A percentile compares a stretch with the other conserved stretches of the same genome.
phyloP scores from a whole-genome alignment of 768 basidiomycete species.

The Amanita subjunquillea region DNA sequence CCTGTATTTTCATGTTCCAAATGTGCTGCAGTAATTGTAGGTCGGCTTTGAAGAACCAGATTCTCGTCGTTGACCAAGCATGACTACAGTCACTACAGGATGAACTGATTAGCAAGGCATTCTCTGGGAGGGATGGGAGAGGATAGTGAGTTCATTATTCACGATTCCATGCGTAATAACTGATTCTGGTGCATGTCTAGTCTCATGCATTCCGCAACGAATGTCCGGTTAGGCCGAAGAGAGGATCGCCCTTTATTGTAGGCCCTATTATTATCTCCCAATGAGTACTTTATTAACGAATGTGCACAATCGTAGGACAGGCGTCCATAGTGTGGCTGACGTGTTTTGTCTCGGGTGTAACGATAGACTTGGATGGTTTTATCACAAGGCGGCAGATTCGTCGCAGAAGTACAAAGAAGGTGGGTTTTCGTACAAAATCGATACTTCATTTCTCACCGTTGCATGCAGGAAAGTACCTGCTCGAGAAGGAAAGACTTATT shows the following conservation, averaged over 20 bases:
- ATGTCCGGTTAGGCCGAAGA: constrained; percentile 60
- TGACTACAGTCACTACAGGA: constrained; percentile 63
- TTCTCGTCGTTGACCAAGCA: not conserved
- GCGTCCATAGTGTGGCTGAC: constrained; percentile 75
- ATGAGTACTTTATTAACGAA: constrained; percentile 1
- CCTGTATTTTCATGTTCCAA: constrained; percentile 61
- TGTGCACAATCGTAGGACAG: constrained; percentile 39
- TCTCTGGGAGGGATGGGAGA: constrained; percentile 74
- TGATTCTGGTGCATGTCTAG: constrained; percentile 22
- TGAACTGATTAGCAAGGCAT: constrained; percentile 76
- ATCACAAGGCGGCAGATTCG: constrained; percentile 66
- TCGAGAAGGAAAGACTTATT: constrained; percentile 69
- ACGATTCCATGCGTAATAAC: not conserved
- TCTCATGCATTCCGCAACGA: constrained; percentile 68
- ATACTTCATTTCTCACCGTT: not conserved
- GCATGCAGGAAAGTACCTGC: constrained; percentile 61
- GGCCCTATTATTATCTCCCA: constrained; percentile 6
- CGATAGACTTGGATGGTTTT: constrained; percentile 74
- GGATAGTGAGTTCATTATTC: constrained; percentile 51
- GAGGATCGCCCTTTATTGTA: constrained; percentile 72
- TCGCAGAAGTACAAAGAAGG: constrained; percentile 86
- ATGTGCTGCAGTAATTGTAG: constrained; percentile 62
- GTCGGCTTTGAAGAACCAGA: constrained; percentile 14
- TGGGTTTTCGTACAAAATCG: constrained; percentile 14
- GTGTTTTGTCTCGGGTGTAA: constrained; percentile 73